Base-by-base conservation (phyloP, 1,284 basidiomycete genomes). In the Porogramme epimiltina region DNA sequence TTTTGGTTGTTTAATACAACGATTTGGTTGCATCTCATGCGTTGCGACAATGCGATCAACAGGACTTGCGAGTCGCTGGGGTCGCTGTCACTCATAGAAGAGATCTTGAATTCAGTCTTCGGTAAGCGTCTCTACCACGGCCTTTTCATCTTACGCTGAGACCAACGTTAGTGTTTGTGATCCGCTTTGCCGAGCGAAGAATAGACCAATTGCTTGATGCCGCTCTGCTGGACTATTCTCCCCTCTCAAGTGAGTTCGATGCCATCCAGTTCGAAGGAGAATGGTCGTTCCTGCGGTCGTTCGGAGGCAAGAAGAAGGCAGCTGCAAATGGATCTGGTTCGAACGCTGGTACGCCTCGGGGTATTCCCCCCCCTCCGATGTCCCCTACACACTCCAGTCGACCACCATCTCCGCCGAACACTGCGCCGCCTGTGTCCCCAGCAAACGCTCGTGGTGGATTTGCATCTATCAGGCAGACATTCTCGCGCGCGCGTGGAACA, bases 1-100 rank as follows among this genome's bases (percentile, higher is more conserved):
- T 98, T 98, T 70, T 99, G 97, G 96, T 74, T 97, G 37, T 93
- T 93, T 72, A 99, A 99, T 70, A 82, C 85, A 23, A 93, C 91
- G 6, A 71, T 93, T 15, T 90, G 96, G 76, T 78, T 98, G 16
- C 93, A 98, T 73, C 84, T 98, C 49, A 79, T 97, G 67, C 85
- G 90, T 52, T 91, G 89, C 58, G 95, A 98, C 66, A 79, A 81
- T 41, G 79, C 81, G 10, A 83, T 95, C 52, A 83, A 80, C 49
- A 81, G 83, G 54, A 82, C 85, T 2, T 94, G 91, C 62, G 89
- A 93, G 62, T 80, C 88, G 65, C 72, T 95, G 43, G 89, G 89
- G 33, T 84, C 91, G 2, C 89, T 91, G 56, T 84, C 86, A 47
- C 74, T 91, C 45, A 80, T 93, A 42, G 87, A 91, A 67, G 93